phyloP scores from a whole-genome alignment of 2,329 filamentous ascomycete genomes.

The Alternaria sp. region DNA sequence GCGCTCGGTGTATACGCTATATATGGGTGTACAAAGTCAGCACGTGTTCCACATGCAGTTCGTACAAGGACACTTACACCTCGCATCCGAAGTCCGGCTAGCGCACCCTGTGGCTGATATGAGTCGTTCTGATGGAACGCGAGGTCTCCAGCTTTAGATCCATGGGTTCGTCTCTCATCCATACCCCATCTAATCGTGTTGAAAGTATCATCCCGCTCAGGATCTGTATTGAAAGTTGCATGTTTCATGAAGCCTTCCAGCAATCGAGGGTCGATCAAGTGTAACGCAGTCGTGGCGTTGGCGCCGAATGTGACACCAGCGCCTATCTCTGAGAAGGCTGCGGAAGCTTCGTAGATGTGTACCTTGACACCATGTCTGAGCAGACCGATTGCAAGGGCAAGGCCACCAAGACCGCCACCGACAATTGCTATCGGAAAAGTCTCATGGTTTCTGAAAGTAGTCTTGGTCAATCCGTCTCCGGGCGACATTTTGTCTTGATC shows the following conservation, averaged over 20 bases:
- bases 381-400: conserved; percentile 39
- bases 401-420: conserved; percentile 42
- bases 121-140: conserved; percentile 24
- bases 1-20: conserved; percentile 32
- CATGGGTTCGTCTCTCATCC: conserved; percentile 18
- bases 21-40: too few relatives aligned
- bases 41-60: too few relatives aligned
- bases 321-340: conserved; percentile 36
- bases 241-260: conserved; percentile 36
- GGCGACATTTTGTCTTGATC: background rate
- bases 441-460: background rate
- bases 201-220: conserved; percentile 23
- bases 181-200: conserved; percentile 27
- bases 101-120: conserved; percentile 10
- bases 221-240: conserved; percentile 33
- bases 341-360: conserved; percentile 40
- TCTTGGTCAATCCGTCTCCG: background rate
- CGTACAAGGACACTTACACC: conserved; percentile 4
- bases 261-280: conserved; percentile 30
- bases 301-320: conserved; percentile 41
- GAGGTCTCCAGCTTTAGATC: conserved; percentile 28
- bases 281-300: conserved; percentile 35
- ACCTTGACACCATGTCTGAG: conserved; percentile 31
- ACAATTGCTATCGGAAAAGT: conserved; percentile 36
- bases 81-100: conserved; percentile 19